Evolutionary conservation across 2,329 filamentous ascomycete species (phyloP).

Genomic region (Capronia americana): DNA sequence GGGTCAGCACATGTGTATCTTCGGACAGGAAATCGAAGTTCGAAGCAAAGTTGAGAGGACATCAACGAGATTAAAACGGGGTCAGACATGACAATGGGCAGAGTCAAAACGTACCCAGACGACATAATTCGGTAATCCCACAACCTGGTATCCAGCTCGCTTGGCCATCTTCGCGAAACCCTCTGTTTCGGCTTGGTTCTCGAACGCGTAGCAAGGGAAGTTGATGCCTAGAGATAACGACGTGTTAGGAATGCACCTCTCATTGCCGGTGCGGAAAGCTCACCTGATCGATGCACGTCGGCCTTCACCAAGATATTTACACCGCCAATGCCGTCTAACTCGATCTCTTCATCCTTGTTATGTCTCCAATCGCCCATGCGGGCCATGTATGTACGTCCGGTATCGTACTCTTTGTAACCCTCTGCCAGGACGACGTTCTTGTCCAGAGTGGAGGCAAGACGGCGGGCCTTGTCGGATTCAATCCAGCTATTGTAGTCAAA

Average conservation of each 20-base stretch:
- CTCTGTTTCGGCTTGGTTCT: conserved; percentile 98
- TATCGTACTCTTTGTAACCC: conserved; percentile 93
- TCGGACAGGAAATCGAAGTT: neutral
- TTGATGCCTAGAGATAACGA: conserved; percentile 74
- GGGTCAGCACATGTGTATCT: conserved; percentile 4
- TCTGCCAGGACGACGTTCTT: conserved; percentile 88
- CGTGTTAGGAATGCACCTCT: neutral
- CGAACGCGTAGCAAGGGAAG: conserved; percentile 94
- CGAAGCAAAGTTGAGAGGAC: neutral
- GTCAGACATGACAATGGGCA: neutral
- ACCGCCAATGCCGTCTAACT: conserved; percentile 93
- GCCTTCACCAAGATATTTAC: conserved; percentile 98
- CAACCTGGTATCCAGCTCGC: conserved; percentile 88
- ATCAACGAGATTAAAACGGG: neutral
- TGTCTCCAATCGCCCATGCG: conserved; percentile 89
- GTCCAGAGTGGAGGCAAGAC: conserved; percentile 73
- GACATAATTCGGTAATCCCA: conserved; percentile 94
- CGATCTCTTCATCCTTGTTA: conserved; percentile 89
- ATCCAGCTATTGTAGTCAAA: conserved; percentile 99
- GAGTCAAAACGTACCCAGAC: conserved; percentile 68
- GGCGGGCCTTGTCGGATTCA: conserved; percentile 83
- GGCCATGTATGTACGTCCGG: conserved; percentile 87
- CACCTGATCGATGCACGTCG: conserved; percentile 93
- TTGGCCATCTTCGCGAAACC: conserved; percentile 99
- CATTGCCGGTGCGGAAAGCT: conserved; percentile 39